These are phyloP conservation scores for Diaporthe eres DNA, from an alignment of 2,329 filamentous ascomycete genomes.

Conservation along the genomic window DNA sequence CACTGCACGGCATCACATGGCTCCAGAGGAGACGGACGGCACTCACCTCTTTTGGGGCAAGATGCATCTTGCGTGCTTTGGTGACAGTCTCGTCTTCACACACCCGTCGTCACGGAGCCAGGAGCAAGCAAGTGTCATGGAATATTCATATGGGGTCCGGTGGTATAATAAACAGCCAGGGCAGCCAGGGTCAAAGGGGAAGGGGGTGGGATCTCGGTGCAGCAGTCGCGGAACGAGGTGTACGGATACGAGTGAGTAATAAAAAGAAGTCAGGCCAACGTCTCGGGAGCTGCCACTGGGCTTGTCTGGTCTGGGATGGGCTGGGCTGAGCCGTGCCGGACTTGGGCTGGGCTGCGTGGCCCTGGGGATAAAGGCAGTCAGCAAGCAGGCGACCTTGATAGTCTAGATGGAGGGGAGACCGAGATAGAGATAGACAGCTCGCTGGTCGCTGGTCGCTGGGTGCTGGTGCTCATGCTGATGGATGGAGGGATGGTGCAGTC, in stretches of 20 bases:
- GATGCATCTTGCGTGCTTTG: slow-evolving; percentile 50
- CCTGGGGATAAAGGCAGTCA: slow-evolving; percentile 4
- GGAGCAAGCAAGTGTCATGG: slow-evolving; percentile 27
- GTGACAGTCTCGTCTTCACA: slow-evolving; percentile 3
- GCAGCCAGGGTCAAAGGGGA: slow-evolving; percentile 1
- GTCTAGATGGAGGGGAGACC: not conserved
- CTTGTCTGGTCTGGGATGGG: slow-evolving; percentile 25
- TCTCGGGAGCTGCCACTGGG: slow-evolving; percentile 30
- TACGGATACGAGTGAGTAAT: slow-evolving; percentile 35
- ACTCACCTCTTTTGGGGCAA: slow-evolving; percentile 54
- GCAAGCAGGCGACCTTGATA: not conserved
- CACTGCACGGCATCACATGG: slow-evolving; percentile 8
- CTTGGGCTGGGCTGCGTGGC: slow-evolving; percentile 22
- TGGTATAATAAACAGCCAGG: slow-evolving; percentile 19
- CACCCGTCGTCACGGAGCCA: slow-evolving; percentile 32
- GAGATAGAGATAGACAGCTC: slow-evolving; percentile 4
- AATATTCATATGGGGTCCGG: slow-evolving; percentile 25
- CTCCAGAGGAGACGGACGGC: slow-evolving; percentile 1
- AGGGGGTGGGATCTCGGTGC: slow-evolving; percentile 21
- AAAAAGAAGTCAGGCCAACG: slow-evolving; percentile 35
- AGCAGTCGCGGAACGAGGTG: slow-evolving; percentile 12
- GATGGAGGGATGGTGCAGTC: not conserved
- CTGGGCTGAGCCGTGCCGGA: slow-evolving; percentile 27
- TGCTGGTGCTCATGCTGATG: not conserved
- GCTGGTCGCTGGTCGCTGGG: not conserved